Conservation (phyloP, 257 asterid species). For the Solanum verrucosum region DNA sequence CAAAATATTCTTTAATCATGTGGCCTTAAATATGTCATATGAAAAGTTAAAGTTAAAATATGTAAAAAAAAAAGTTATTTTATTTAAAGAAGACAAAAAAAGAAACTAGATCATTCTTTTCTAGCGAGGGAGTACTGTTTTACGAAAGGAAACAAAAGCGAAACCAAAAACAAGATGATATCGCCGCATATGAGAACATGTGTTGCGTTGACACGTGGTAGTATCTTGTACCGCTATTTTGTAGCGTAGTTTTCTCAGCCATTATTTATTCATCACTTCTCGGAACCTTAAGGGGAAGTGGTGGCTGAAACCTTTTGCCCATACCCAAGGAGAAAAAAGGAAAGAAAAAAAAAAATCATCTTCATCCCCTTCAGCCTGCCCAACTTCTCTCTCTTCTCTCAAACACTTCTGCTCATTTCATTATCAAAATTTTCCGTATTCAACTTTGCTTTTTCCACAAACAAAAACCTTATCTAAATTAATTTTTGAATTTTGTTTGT, state of each 20-base stretch:
- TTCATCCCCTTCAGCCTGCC: not conserved
- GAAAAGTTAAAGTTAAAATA: too few relatives aligned
- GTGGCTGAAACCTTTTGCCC: not conserved
- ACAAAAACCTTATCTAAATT: not conserved
- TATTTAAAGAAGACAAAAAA: fast-evolving
- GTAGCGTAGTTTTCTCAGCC: not conserved
- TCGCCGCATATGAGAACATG: not conserved
- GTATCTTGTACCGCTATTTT: not conserved
- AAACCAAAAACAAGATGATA: not conserved
- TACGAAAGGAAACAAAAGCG: not conserved
- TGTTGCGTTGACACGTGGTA: not conserved
- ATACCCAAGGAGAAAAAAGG: not conserved
- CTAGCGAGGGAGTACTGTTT: not conserved
- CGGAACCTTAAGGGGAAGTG: not conserved
- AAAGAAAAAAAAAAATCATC: not conserved
- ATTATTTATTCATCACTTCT: not conserved
- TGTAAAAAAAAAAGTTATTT: too few relatives aligned
- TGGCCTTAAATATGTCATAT: too few relatives aligned
- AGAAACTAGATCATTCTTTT: too few relatives aligned
- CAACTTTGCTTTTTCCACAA: not conserved
- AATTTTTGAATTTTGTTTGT: not conserved
- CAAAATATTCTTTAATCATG: too few relatives aligned
- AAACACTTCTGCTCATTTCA: not conserved
- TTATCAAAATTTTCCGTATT: not conserved
- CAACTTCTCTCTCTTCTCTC: not conserved